A percentile compares a stretch with the other conserved stretches of the same genome.
phyloP scores from a whole-genome alignment of 768 basidiomycete genomes.

The Tulasnella sp. region DNA sequence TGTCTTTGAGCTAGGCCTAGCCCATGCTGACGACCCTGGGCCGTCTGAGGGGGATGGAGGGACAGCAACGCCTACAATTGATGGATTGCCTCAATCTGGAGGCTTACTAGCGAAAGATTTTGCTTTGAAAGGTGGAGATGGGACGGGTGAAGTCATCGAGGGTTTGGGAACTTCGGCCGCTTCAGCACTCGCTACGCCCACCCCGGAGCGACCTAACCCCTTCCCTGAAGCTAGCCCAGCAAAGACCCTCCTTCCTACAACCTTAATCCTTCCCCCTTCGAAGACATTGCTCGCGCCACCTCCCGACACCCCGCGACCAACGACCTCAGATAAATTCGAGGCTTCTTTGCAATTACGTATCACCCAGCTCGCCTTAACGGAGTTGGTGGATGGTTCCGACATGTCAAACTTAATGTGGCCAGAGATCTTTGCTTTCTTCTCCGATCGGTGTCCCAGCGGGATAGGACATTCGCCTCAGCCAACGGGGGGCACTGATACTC shows the following conservation, averaged over 20 bases:
- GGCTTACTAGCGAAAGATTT: conserved; percentile 5
- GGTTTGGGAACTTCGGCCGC: not conserved
- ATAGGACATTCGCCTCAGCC: not conserved
- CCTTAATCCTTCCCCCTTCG: conserved; percentile 43
- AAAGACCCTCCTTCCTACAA: conserved; percentile 38
- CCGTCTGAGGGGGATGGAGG: not conserved
- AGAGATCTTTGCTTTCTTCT: conserved; percentile 82
- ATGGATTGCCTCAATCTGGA: not conserved
- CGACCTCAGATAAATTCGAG: conserved; percentile 63
- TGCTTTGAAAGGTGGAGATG: conserved; percentile 31
- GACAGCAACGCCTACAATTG: conserved; percentile 10
- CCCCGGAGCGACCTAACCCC: conserved; percentile 7
- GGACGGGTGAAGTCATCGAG: not conserved
- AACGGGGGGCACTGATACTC: not conserved
- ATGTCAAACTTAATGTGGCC: conserved; percentile 76
- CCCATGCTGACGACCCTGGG: conserved; percentile 47
- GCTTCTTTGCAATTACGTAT: conserved; percentile 79
- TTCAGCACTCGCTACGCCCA: not conserved
- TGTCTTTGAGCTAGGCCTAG: conserved; percentile 74
- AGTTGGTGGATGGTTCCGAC: conserved; percentile 81
- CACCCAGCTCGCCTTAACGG: conserved; percentile 75
- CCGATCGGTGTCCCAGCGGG: conserved; percentile 43
- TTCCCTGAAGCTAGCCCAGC: not conserved
- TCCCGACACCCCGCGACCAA: conserved; percentile 50
- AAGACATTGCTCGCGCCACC: conserved; percentile 46